Evolutionary conservation across 148 eudicot species (phyloP).

Genomic region (Heliamphora exappendiculata): DNA sequence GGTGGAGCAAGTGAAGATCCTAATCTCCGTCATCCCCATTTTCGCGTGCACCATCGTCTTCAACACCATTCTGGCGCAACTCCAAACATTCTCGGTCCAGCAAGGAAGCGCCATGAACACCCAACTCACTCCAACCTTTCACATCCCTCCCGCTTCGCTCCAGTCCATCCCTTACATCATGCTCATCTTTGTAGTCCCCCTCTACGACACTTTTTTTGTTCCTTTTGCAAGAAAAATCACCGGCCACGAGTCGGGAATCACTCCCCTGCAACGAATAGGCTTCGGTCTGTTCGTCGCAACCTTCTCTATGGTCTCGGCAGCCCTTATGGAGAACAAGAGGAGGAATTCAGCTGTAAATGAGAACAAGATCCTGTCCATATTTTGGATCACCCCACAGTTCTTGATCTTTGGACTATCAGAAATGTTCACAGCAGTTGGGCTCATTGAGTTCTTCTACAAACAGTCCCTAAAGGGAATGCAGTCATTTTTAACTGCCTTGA

Average conservation of each 20-base stretch:
- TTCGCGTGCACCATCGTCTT: conserved; percentile 83
- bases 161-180: conserved; percentile 88
- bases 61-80: conserved; percentile 89
- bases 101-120: conserved; percentile 86
- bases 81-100: conserved; percentile 93
- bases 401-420: conserved; percentile 83
- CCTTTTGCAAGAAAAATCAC: conserved; percentile 64
- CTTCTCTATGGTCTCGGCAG: conserved; percentile 78
- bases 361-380: conserved; percentile 36
- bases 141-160: conserved; percentile 86
- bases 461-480: conserved; percentile 77
- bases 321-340: conserved; percentile 50
- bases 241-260: conserved; percentile 56
- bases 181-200: conserved; percentile 71
- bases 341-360: conserved; percentile 21
- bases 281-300: conserved; percentile 66
- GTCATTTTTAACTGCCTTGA: conserved; percentile 66
- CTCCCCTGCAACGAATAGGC: conserved; percentile 72
- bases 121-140: conserved; percentile 41
- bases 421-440: conserved; percentile 85
- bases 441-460: conserved; percentile 86
- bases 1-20: conserved; percentile 84
- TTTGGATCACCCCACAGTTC: conserved; percentile 77
- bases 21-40: conserved; percentile 70
- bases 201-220: conserved; percentile 66